A percentile compares a stretch with the other conserved stretches of the same genome.
These are phyloP conservation scores for Cystobasidium slooffiae DNA, from an alignment of 1,284 basidiomycete genomes.

Conservation along the genomic window DNA sequence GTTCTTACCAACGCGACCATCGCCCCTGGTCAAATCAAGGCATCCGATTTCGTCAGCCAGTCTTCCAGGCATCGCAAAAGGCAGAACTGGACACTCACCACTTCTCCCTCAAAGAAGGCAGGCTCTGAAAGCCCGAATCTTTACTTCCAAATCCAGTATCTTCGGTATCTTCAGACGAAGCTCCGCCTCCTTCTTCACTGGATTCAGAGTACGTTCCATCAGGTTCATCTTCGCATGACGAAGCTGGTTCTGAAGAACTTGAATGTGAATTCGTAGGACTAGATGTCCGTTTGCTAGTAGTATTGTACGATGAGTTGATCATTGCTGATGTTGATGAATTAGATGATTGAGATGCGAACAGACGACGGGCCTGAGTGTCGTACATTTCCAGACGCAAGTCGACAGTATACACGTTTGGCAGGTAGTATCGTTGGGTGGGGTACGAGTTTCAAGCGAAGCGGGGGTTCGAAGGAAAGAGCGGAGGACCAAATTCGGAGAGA, in stretches of 20 bases:
- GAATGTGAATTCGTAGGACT: background rate
- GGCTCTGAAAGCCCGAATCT: conserved; percentile 23
- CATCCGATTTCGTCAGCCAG: background rate
- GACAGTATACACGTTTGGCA: background rate
- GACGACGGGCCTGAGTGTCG: conserved; percentile 10
- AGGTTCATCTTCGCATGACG: background rate
- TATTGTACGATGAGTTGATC: background rate
- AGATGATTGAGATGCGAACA: conserved; percentile 26
- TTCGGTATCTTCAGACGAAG: conserved; percentile 17
- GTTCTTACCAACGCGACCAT: conserved; percentile 30
- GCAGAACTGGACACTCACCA: conserved; percentile 11
- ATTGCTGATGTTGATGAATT: background rate
- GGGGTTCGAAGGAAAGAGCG: too few species aligned
- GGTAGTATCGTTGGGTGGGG: background rate
- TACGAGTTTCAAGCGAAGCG: too few species aligned
- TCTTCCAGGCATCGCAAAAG: background rate
- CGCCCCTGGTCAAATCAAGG: conserved; percentile 13
- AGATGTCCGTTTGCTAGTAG: background rate
- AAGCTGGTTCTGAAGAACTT: background rate
- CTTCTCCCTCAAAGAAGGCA: conserved; percentile 26
- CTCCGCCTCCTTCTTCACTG: background rate
- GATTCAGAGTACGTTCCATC: background rate
- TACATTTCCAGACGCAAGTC: background rate
- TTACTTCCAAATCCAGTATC: conserved; percentile 22
- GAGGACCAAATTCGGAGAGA: too few species aligned